phyloP scores from a whole-genome alignment of 192 early-diverging fungal species.

The Thamnidium elegans region DNA sequence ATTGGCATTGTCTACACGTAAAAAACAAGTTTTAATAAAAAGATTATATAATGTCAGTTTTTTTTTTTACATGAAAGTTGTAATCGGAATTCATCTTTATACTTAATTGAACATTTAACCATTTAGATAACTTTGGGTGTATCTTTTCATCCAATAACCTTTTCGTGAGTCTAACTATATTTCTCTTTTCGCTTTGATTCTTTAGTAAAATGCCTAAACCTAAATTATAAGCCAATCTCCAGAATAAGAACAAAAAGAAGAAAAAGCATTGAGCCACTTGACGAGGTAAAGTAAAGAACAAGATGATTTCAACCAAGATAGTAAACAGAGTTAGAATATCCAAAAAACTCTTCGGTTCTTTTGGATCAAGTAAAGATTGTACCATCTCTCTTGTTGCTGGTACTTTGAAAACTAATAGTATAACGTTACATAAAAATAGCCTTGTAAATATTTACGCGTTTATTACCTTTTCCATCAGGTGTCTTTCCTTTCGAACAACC shows the following conservation, averaged over 20 bases:
- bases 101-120: conserved; percentile 65
- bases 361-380: conserved; percentile 65
- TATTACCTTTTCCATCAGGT: conserved; percentile 36
- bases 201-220: conserved; percentile 81
- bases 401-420: conserved; percentile 57
- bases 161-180: conserved; percentile 67
- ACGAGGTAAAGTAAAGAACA: conserved; percentile 60
- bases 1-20: conserved; percentile 61
- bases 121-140: conserved; percentile 46
- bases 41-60: not conserved
- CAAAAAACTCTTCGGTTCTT: conserved; percentile 69
- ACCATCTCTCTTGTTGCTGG: conserved; percentile 73
- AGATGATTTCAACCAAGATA: conserved; percentile 56
- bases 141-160: conserved; percentile 62
- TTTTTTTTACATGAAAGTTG: conserved; percentile 63
- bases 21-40: not conserved
- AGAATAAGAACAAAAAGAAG: conserved; percentile 75
- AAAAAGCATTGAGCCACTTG: conserved; percentile 55
- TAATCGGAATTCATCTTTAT: conserved; percentile 77
- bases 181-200: conserved; percentile 70
- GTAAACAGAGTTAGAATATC: conserved; percentile 62
- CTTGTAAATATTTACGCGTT: not conserved
- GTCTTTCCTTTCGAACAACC: conserved; percentile 33
- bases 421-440: not conserved
- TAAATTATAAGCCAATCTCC: conserved; percentile 82